Evolutionary conservation across 768 basidiomycete genomes (phyloP).

Genomic region (Lyophyllum semitale): DNA sequence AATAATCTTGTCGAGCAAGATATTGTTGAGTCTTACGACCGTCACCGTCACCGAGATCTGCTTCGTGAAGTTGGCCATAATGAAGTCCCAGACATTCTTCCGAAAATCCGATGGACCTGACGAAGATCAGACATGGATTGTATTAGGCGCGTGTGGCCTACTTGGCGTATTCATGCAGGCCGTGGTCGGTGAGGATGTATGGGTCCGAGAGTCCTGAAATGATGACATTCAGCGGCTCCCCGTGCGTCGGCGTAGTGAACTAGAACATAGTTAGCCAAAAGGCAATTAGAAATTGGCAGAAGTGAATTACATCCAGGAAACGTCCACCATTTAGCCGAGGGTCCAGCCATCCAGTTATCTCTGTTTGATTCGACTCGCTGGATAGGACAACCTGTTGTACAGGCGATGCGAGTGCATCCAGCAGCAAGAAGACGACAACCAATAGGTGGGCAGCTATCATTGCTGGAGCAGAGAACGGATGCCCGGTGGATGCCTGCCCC

Average conservation of each 20-base stretch:
- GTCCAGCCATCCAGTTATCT: conserved; percentile 54
- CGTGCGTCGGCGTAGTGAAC: conserved; percentile 65
- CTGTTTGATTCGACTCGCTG: background rate
- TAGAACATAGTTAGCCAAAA: conserved; percentile 26
- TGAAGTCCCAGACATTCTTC: conserved; percentile 83
- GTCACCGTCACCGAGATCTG: conserved; percentile 83
- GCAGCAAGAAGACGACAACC: conserved; percentile 1
- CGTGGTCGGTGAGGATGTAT: conserved; percentile 72
- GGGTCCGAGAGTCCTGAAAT: conserved; percentile 81
- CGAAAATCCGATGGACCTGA: conserved; percentile 79
- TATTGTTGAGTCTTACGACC: conserved; percentile 67
- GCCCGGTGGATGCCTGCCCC: conserved; percentile 2
- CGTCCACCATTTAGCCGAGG: conserved; percentile 74
- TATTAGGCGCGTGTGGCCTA: conserved; percentile 25
- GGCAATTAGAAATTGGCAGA: background rate
- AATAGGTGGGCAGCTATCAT: conserved; percentile 1
- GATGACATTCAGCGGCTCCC: conserved; percentile 86
- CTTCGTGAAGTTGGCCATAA: conserved; percentile 72
- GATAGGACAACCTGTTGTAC: conserved; percentile 12
- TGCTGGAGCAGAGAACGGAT: background rate
- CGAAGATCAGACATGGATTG: background rate
- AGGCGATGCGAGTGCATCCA: conserved; percentile 4
- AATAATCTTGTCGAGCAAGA: conserved; percentile 77
- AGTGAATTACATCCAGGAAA: conserved; percentile 66
- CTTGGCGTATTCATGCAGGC: conserved; percentile 73